phyloP scores from a whole-genome alignment of 768 basidiomycete species.

The Asterophora parasitica region DNA sequence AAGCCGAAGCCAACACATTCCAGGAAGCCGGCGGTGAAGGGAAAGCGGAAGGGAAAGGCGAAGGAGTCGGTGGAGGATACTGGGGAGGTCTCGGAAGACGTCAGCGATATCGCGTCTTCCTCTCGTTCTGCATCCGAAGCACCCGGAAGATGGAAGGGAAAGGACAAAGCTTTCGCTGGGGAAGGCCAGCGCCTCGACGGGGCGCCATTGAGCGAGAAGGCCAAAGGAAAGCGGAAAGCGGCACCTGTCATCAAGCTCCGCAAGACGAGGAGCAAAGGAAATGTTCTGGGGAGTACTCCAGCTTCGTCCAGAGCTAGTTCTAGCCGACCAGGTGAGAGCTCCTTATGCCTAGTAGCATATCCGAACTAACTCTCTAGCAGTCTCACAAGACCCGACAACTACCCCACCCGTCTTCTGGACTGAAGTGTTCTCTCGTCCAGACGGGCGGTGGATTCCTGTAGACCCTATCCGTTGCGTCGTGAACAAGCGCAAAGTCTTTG shows the following conservation, averaged over 20 bases:
- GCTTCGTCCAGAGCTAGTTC: constrained; percentile 17
- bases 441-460: constrained; percentile 87
- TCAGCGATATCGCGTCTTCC: constrained; percentile 17
- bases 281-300: constrained; percentile 31
- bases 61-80: constrained; percentile 29
- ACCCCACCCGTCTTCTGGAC: constrained; percentile 94
- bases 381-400: constrained; percentile 46
- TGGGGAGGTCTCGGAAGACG: constrained; percentile 35
- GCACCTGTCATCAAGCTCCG: constrained; percentile 55
- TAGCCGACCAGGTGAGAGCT: constrained; percentile 19
- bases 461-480: constrained; percentile 82
- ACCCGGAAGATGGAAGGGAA: constrained; percentile 28
- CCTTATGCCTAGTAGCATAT: neutral
- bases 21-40: constrained; percentile 35
- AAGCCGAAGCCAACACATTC: constrained; percentile 44
- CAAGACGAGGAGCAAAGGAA: constrained; percentile 48
- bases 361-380: constrained; percentile 15
- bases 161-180: constrained; percentile 25
- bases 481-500: constrained; percentile 77
- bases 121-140: constrained; percentile 23
- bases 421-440: constrained; percentile 91
- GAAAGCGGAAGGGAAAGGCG: constrained; percentile 32
- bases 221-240: constrained; percentile 55
- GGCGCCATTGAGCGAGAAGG: constrained; percentile 36
- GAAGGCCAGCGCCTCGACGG: constrained; percentile 39